Evolutionary conservation across 2,329 filamentous ascomycete species (phyloP), one percentile per base, ranked within the genome.

Genomic region (Colletotrichum filicis): DNA sequence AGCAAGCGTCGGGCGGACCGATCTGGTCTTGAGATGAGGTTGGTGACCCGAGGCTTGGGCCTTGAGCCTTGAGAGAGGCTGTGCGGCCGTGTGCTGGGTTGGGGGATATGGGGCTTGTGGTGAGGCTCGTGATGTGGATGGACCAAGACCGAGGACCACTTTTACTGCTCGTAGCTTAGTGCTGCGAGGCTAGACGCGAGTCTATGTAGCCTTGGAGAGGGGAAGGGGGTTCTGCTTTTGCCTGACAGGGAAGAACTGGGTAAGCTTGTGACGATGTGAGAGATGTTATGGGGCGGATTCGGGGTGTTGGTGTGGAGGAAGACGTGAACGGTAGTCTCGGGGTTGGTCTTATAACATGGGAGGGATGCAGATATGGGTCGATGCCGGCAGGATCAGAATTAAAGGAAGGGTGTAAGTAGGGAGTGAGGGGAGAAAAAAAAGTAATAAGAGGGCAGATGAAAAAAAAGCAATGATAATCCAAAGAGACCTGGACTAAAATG

Each of bases 61-160:
- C 35, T 42, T 42, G 35, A 42, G 37, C 16, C 37, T 19, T 35
- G n/a, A 19, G 56, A 68, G 57, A 68, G 57, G 59, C 49, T 53
- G 49, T 59, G 59, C 35, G 55, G 35, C 37, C 22, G 37, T 37
- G 61, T 73, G 55, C 55, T 61, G 53, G 46, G 35, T 55, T 46
- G 57, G 46, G 35, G 35, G 63, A 19, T 46, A 49, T 67, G 66
- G 66, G 70, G 55, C 55, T 73, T 49, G 70, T 30, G 55, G 37
- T 70, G 70, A 73, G 70, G 70, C 70, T 73, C 66, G 70, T 58
- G 68, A 68, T 61, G 68, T 68, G 63, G 62, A 73, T 67, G 58
- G 71, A 70, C 56, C 32, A 63, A 12, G 59, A 58, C 62, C 49
- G 58, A 55, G 56, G 19, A 37, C 70, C 60, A 61, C 70, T 69